These are phyloP conservation scores for Vitis riparia DNA, from an alignment of 164 flowering plant species.

Conservation along the genomic window DNA sequence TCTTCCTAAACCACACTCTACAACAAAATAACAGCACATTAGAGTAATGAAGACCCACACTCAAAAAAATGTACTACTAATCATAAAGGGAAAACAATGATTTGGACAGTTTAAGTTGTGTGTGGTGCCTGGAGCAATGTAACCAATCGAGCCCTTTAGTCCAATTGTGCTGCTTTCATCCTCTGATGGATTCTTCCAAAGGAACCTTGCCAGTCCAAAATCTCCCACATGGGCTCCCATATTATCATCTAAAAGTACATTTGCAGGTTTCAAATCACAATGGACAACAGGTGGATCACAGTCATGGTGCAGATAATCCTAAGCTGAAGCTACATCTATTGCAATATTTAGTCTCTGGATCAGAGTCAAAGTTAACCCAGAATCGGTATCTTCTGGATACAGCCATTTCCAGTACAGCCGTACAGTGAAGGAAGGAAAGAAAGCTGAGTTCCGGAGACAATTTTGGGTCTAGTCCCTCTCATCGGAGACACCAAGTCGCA, in stretches of 20 bases:
- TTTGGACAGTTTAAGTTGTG: not conserved
- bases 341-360: constrained; percentile 11
- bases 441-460: too few species aligned
- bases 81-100: not conserved
- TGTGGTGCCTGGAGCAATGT: constrained; percentile 19
- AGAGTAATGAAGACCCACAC: not conserved
- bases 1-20: constrained; percentile 10
- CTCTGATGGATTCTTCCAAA: constrained; percentile 3
- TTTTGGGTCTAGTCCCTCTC: too few species aligned
- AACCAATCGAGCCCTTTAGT: constrained; percentile 21
- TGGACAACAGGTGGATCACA: constrained; percentile 22
- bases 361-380: constrained; percentile 6
- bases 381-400: too few species aligned
- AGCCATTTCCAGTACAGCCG: too few species aligned
- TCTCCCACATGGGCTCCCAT: constrained; percentile 17
- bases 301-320: constrained; percentile 16
- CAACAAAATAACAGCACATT: not conserved
- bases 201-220: constrained; percentile 21
- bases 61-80: not conserved
- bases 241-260: constrained; percentile 13
- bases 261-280: constrained; percentile 22
- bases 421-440: too few species aligned
- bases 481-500: too few species aligned
- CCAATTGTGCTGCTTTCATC: constrained; percentile 11
- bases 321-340: constrained; percentile 12